Conservation (phyloP, 2,329 filamentous ascomycete genomes). For the Magnaporthiopsis incrustans region DNA sequence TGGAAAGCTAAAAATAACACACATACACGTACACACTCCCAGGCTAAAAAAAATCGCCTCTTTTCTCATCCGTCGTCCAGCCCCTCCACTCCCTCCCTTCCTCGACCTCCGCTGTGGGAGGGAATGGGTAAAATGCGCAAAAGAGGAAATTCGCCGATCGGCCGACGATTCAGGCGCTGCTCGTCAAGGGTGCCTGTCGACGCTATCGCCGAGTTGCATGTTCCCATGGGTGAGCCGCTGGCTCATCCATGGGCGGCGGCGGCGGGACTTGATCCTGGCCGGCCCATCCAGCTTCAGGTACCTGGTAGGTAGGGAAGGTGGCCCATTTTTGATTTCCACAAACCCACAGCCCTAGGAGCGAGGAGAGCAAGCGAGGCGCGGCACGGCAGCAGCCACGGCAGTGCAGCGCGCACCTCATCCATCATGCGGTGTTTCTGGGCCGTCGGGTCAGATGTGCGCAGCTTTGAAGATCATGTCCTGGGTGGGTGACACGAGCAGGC, state of each 20-base stretch:
- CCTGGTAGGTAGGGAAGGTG: too few species aligned
- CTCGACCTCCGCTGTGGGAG: too few species aligned
- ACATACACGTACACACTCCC: too few species aligned
- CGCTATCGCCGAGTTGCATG: background rate
- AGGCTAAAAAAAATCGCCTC: background rate
- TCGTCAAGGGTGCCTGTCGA: background rate
- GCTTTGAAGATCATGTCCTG: background rate
- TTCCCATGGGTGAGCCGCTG: background rate
- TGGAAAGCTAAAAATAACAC: background rate
- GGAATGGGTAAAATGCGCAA: background rate
- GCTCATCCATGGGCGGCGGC: too few species aligned
- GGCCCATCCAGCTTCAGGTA: background rate
- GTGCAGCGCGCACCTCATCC: too few species aligned
- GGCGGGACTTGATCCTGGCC: background rate
- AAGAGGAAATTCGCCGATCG: background rate
- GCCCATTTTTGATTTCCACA: background rate
- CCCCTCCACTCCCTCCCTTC: too few species aligned
- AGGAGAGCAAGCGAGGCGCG: too few species aligned
- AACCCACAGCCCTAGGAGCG: background rate
- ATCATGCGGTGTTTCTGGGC: background rate
- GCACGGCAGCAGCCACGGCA: too few species aligned
- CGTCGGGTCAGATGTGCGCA: background rate
- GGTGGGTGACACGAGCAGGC: too few species aligned
- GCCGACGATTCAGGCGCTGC: background rate
- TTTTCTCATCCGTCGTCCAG: background rate